A percentile compares a stretch with the other conserved stretches of the same genome.
phyloP scores from a whole-genome alignment of 164 flowering plant genomes.

The Cinnamomum micranthum region DNA sequence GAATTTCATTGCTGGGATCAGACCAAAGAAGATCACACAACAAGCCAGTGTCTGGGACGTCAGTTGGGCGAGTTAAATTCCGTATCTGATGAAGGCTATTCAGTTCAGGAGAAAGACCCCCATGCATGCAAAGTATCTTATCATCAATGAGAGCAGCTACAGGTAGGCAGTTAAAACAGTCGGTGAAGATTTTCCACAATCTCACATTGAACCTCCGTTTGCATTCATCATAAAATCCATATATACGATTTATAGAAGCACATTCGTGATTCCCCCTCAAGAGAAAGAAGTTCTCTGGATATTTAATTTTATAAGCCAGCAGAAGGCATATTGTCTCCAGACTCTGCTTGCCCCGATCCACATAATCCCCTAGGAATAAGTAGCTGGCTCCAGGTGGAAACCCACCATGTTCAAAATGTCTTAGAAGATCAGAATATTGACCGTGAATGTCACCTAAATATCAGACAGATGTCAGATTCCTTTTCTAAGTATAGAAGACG shows the following conservation, averaged over 20 bases:
- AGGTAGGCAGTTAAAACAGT: conserved; percentile 83
- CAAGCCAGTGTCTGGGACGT: conserved; percentile 80
- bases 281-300: conserved; percentile 76
- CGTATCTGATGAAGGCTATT: conserved; percentile 61
- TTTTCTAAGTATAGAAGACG: no score
- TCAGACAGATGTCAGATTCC: no score
- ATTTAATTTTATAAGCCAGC: conserved; percentile 78
- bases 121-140: conserved; percentile 90
- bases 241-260: conserved; percentile 78
- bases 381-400: conserved; percentile 77
- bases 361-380: conserved; percentile 79
- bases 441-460: conserved; percentile 85
- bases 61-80: conserved; percentile 61
- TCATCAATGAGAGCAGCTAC: conserved; percentile 84
- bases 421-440: conserved; percentile 70
- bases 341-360: conserved; percentile 86
- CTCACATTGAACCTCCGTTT: conserved; percentile 77
- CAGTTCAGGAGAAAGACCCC: conserved; percentile 87
- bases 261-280: conserved; percentile 81
- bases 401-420: conserved; percentile 81
- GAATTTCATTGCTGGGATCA: conserved; percentile 63
- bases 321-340: conserved; percentile 80
- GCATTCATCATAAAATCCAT: conserved; percentile 90
- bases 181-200: conserved; percentile 72
- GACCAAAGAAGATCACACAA: conserved; percentile 91